Conservation (phyloP, 1,284 basidiomycete genomes). For the Cryptococcus sp. region DNA sequence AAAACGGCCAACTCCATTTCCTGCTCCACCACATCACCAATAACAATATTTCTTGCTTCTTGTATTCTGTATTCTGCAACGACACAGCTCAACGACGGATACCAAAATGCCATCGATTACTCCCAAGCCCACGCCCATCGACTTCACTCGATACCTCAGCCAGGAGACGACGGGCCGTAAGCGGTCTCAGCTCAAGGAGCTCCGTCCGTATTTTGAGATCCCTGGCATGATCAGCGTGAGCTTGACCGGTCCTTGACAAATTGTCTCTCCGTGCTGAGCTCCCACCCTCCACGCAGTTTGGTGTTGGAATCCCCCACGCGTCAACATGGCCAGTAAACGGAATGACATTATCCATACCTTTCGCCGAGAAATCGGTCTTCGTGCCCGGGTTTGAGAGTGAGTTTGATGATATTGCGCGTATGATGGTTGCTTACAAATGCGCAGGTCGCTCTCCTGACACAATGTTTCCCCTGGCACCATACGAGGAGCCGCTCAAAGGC, state of each 20-base stretch:
- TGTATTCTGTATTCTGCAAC: too few species aligned
- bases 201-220: conserved; percentile 30
- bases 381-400: conserved; percentile 39
- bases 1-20: too few species aligned
- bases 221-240: conserved; percentile 36
- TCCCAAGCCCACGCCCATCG: conserved; percentile 13
- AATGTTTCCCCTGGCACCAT: conserved; percentile 29
- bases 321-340: conserved; percentile 44
- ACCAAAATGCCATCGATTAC: conserved; percentile 24
- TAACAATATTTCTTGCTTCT: too few species aligned
- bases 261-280: not conserved
- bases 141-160: conserved; percentile 25
- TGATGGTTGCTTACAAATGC: not conserved
- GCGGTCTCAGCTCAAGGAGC: conserved; percentile 25
- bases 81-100: not conserved
- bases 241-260: not conserved
- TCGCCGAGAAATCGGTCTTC: conserved; percentile 38
- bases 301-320: conserved; percentile 37
- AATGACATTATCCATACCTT: conserved; percentile 43
- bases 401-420: conserved; percentile 1
- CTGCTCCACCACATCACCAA: too few species aligned
- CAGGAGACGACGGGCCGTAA: conserved; percentile 21
- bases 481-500: conserved; percentile 24
- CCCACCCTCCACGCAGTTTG: conserved; percentile 27
- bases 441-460: conserved; percentile 24